Percentiles rank a stretch among this genome's conserved stretches.
Conservation (phyloP, 129 eudicot genomes). For the Chrysanthemum makinoi region DNA sequence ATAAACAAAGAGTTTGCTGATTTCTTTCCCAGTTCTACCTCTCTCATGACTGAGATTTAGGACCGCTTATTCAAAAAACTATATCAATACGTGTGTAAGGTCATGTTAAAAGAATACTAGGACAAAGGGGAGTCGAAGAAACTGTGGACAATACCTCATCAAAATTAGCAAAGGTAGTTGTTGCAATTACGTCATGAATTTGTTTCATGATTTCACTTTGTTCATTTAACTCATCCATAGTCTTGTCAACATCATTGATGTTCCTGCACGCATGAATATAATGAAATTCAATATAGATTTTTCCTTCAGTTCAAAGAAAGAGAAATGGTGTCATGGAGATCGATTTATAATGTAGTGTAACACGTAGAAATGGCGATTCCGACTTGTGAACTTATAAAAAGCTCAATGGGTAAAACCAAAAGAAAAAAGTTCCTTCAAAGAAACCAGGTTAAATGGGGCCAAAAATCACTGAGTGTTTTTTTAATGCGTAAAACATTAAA, state of each 20-base stretch:
- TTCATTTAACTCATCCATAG: slow-evolving; percentile 45
- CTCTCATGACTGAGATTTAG: no score
- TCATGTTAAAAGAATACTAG: no score
- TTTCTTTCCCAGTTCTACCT: no score
- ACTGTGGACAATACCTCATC: slow-evolving; percentile 30
- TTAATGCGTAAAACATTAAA: background rate
- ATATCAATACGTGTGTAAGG: no score
- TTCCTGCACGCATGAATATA: slow-evolving; percentile 27
- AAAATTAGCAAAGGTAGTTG: slow-evolving; percentile 34
- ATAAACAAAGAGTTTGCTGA: no score
- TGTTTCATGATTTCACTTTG: slow-evolving; percentile 39
- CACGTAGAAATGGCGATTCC: no score
- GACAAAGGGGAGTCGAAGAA: no score
- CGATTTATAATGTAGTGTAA: background rate
- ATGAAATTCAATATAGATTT: background rate
- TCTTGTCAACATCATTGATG: slow-evolving; percentile 45
- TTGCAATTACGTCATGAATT: slow-evolving; percentile 38
- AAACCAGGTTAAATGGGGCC: background rate
- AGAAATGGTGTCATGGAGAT: background rate
- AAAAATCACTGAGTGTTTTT: background rate
- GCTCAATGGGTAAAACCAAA: no score
- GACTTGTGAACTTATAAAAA: no score
- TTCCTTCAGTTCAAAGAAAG: background rate
- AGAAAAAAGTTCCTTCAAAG: no score
- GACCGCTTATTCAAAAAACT: no score